Evolutionary conservation across 75 land plant genomes (phyloP), one percentile per base, ranked within the genome.

Genomic region (Selaginella moellendorffii): DNA sequence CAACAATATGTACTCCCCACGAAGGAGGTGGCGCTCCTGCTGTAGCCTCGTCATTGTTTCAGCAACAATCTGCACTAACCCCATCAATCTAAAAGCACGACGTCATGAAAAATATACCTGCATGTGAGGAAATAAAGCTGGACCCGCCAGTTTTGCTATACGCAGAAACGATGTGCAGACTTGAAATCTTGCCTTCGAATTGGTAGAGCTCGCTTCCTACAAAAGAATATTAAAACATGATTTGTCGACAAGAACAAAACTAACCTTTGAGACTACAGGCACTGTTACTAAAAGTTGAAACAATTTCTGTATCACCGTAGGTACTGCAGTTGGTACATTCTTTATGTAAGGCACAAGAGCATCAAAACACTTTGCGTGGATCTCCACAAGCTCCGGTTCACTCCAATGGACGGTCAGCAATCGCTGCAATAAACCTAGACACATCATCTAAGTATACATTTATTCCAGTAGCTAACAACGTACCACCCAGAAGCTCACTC

Each of bases 111-210:
- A 36, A 5, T 36, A 36, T 56, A 90, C 96, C 93, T 80, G 79
- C 85, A 84, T 78, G 62, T 82, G 82, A 31, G 93, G 88, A 62
- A 90, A 77, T 53, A 90, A 65, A 53, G 85, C 81, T 75, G 53
- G 77, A 20, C 79, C 87, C 30, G 97, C 92, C 63, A 88, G 73
- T 69, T 76, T 86, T 2, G 97, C 84, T 53, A 95, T 76, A n/a
- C 97, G 79, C 26, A 95, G 73, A 68, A 95, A 90, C 23, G 97
- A 90, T 52, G 97, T 67, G 62, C 99, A 95, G 17, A 95, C 83
- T 67, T 95, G 97, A 51, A 90, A 75, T 66, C 99, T 79, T 52
- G 88, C 82, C 70, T 81, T 74, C 22, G 82, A 73, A 14, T 14
- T 36, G 14, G 14, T 14, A 36, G 46, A 14, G 14, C 14, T 14